Conservation (phyloP, 352 stramenopile species). For the Globisporangium abappressorium region DNA sequence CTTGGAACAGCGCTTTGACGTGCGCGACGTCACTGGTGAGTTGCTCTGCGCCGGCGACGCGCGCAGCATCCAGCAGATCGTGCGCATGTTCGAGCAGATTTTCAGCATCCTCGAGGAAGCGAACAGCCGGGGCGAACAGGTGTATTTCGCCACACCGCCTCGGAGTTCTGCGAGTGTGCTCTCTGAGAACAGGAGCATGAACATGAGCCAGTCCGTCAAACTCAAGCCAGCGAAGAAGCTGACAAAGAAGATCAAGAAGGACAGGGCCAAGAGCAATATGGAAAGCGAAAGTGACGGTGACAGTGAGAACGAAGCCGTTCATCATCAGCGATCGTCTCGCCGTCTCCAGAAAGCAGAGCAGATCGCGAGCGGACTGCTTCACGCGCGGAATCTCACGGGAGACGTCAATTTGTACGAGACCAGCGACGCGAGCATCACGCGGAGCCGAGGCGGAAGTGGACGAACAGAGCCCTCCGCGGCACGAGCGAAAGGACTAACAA, state of each 20-base stretch:
- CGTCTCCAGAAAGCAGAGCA: conserved; percentile 4
- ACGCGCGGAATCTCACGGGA: neutral
- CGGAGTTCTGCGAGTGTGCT: neutral
- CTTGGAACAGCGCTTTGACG: conserved; percentile 56
- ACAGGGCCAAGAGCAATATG: neutral
- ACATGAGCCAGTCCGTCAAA: conserved; percentile 5
- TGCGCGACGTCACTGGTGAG: conserved; percentile 52
- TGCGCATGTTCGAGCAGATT: conserved; percentile 59
- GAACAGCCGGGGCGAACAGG: conserved; percentile 24
- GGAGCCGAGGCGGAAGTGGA: conserved; percentile 1
- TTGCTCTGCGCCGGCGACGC: conserved; percentile 53
- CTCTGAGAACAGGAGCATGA: neutral
- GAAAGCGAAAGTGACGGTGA: conserved; percentile 1
- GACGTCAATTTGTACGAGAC: conserved; percentile 16
- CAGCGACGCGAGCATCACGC: conserved; percentile 17
- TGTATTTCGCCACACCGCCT: conserved; percentile 2
- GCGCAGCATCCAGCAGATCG: conserved; percentile 42
- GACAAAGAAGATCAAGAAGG: conserved; percentile 8
- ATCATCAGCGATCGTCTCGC: neutral
- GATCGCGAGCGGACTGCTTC: neutral
- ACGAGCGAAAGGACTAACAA: neutral
- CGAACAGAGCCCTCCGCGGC: neutral
- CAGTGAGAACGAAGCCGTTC: neutral
- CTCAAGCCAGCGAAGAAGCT: conserved; percentile 2
- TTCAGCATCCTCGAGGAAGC: conserved; percentile 48